Evolutionary conservation across 1,284 basidiomycete species (phyloP).

Genomic region (Cryptococcus sp.): DNA sequence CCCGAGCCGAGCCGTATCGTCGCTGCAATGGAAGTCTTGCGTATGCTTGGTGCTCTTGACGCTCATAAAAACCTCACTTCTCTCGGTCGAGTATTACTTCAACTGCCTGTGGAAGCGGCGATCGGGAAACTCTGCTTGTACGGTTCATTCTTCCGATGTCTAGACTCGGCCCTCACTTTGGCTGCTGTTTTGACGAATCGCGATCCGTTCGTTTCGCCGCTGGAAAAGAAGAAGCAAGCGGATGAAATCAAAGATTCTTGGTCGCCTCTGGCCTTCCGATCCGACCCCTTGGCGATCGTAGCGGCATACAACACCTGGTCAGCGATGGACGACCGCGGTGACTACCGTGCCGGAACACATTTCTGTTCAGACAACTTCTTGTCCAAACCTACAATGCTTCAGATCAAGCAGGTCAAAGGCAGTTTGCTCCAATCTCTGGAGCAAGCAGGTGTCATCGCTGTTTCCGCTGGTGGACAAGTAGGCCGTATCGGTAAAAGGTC

Average conservation of each 20-base stretch:
- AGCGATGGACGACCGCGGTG: conserved; percentile 65
- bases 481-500: conserved; percentile 31
- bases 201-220: conserved; percentile 85
- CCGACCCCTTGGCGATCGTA: conserved; percentile 79
- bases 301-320: conserved; percentile 83
- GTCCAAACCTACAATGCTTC: conserved; percentile 75
- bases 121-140: conserved; percentile 87
- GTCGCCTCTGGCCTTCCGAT: conserved; percentile 71
- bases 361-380: conserved; percentile 90
- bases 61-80: conserved; percentile 73
- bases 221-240: conserved; percentile 56
- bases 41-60: conserved; percentile 87
- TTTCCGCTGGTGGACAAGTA: conserved; percentile 65
- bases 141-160: conserved; percentile 90
- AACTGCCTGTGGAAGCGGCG: conserved; percentile 85
- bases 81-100: conserved; percentile 82
- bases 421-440: conserved; percentile 79
- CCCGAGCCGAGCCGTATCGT: conserved; percentile 76
- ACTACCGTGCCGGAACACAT: conserved; percentile 66
- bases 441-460: conserved; percentile 75
- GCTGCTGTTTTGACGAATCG: conserved; percentile 87
- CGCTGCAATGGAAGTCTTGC: conserved; percentile 77
- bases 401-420: conserved; percentile 80
- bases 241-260: conserved; percentile 75
- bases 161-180: conserved; percentile 84